phyloP scores from a whole-genome alignment of 1,284 basidiomycete species.

The Pseudozyma tsukubaensis region DNA sequence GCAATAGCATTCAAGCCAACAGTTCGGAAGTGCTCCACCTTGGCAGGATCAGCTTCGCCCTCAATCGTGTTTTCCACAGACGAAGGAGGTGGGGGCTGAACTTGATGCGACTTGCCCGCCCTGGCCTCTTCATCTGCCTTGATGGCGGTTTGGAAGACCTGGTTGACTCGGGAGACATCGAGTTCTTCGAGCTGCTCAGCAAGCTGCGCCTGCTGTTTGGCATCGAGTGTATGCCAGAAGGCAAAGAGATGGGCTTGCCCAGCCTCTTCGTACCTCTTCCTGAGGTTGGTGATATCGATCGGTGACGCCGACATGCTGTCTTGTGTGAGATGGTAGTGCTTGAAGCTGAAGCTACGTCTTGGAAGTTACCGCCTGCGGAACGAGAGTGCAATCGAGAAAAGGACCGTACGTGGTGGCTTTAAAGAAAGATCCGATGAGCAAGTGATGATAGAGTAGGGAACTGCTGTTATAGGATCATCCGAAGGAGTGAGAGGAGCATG shows the following conservation, averaged over 20 bases:
- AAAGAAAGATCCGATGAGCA: neutral
- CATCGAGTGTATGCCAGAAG: conserved; percentile 82
- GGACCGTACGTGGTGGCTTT: neutral
- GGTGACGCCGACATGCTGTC: conserved; percentile 35
- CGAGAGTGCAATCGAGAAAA: neutral
- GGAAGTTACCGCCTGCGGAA: neutral
- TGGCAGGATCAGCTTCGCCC: conserved; percentile 45
- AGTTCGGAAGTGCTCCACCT: conserved; percentile 73
- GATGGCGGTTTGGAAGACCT: conserved; percentile 83
- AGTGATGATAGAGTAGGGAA: neutral
- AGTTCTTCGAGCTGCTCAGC: conserved; percentile 81
- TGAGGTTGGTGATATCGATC: conserved; percentile 39
- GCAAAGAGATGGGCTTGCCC: conserved; percentile 88
- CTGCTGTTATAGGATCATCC: too few species aligned
- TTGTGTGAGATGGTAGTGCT: neutral
- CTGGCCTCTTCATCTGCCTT: conserved; percentile 75
- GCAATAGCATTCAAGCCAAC: conserved; percentile 85
- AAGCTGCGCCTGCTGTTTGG: conserved; percentile 77
- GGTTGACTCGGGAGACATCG: conserved; percentile 90
- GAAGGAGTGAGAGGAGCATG: neutral
- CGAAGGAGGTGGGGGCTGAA: conserved; percentile 54
- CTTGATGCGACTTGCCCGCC: conserved; percentile 68
- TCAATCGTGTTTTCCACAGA: conserved; percentile 55
- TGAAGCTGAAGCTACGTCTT: neutral
- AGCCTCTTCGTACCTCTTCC: conserved; percentile 73